Percentiles rank a stretch among this genome's conserved stretches.
These are phyloP conservation scores for Mycena metata DNA, from an alignment of 768 basidiomycete genomes.

Conservation along the genomic window DNA sequence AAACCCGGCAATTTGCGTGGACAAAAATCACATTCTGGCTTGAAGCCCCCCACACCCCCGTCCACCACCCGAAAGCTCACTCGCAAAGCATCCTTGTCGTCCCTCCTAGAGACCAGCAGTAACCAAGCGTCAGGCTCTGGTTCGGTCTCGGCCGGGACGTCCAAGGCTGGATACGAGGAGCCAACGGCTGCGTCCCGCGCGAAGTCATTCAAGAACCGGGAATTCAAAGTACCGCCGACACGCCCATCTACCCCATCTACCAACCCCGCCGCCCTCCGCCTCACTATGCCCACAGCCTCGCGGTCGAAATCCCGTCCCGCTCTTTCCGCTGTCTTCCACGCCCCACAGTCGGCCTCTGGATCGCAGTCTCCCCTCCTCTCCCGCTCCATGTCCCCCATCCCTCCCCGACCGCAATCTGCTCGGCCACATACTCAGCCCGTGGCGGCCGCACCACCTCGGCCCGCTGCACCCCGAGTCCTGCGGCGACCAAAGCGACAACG, in stretches of 20 bases:
- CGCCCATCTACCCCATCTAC: conserved; percentile 86
- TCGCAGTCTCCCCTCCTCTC: conserved; percentile 51
- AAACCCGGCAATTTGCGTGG: conserved; percentile 84
- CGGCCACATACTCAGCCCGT: conserved; percentile 48
- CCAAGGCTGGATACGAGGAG: conserved; percentile 75
- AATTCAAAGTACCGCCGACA: conserved; percentile 80
- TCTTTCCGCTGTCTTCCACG: conserved; percentile 81
- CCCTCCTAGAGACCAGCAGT: conserved; percentile 72
- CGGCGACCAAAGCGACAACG: conserved; percentile 83
- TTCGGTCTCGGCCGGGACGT: conserved; percentile 52
- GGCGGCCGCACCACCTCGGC: conserved; percentile 53
- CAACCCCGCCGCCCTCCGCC: conserved; percentile 80
- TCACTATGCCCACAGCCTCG: conserved; percentile 90
- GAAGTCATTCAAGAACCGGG: conserved; percentile 74
- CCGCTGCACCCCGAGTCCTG: conserved; percentile 73
- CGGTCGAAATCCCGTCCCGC: conserved; percentile 82
- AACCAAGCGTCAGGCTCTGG: conserved; percentile 71
- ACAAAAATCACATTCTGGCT: conserved; percentile 87
- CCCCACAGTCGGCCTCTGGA: conserved; percentile 51
- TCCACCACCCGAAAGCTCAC: conserved; percentile 70
- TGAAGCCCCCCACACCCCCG: conserved; percentile 84
- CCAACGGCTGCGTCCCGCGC: conserved; percentile 88
- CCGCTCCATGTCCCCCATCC: conserved; percentile 72
- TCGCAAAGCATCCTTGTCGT: conserved; percentile 85
- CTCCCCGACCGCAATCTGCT: conserved; percentile 70